Evolutionary conservation across 169 alveolate species (phyloP), one percentile per base, ranked within the genome.

Genomic region (Eimeria brunetti): DNA sequence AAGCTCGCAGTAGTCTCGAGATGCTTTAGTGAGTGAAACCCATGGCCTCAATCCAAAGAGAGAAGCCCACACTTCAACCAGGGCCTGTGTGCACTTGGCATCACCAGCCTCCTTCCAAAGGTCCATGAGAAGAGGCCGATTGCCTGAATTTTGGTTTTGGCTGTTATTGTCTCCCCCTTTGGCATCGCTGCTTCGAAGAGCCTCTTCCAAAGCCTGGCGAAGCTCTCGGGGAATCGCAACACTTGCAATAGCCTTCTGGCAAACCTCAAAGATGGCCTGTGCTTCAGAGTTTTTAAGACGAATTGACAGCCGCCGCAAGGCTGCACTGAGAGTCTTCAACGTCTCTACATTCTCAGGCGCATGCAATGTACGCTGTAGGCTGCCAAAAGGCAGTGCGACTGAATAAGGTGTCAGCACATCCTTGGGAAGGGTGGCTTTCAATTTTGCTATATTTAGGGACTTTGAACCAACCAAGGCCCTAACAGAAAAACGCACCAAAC

Each of bases 41-140:
- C 97, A 96, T 2, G 97, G 97, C 27, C 97, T 85, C 24, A 96
- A 33, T 20, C 96, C 97, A 12, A 96, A 96, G 60, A 96, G 89
- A 24, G 95, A 83, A 36, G 95, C 89, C 97, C 97, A 96, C 11
- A 96, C 97, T 49, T 67, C 73, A 18, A 80, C 71, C n/a, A 89
- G 53, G n/a, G 94, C 95, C 6, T 53, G 90, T 94, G 88, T 41
- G 93, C 93, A 92, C 51, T 62, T 94, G 62, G 78, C 36, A 73
- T 84, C 94, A 8, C 96, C 97, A 16, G 85, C 62, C 86, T 95
- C 80, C 16, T 94, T 91, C 81, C 96, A 95, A 22, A 95, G 94
- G 36, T 94, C 96, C 64, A 94, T 69, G 78, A 94, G 94, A 83
- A 83, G 92, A 1, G 93, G 96, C 49, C 96, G 92, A 27, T 5